Percentiles rank a stretch among this genome's conserved stretches.
These are phyloP conservation scores for Schoenoplectus triqueter DNA, from an alignment of 202 grass and related monocot species.

Conservation along the genomic window DNA sequence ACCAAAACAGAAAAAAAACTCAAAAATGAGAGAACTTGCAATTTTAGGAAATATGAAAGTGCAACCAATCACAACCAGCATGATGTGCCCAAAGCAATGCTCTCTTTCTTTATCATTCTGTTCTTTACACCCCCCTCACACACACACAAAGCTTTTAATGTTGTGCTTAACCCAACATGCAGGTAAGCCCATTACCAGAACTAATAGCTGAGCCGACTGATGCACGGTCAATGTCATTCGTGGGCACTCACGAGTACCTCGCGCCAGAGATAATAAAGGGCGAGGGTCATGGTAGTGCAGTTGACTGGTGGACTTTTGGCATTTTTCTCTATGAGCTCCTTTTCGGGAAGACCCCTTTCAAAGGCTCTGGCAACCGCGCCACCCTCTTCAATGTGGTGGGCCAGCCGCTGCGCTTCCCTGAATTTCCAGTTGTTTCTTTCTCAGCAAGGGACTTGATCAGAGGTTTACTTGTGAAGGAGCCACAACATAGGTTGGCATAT, in stretches of 20 bases:
- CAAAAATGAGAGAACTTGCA: neutral
- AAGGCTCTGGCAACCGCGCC: constrained; percentile 70
- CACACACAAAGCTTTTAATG: neutral
- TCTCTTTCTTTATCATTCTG: neutral
- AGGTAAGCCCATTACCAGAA: constrained; percentile 69
- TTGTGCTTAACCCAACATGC: neutral
- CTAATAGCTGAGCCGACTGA: constrained; percentile 89
- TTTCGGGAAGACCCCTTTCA: constrained; percentile 90
- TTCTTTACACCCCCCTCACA: neutral
- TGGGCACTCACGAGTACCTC: constrained; percentile 89
- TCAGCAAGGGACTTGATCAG: constrained; percentile 72
- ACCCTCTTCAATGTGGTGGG: constrained; percentile 90
- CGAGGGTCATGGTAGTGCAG: constrained; percentile 82
- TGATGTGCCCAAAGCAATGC: no score
- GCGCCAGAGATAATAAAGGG: constrained; percentile 94
- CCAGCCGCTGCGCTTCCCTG: constrained; percentile 66
- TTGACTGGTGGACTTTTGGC: constrained; percentile 96
- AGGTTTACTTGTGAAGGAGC: constrained; percentile 83
- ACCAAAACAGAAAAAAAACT: neutral
- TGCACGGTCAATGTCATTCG: constrained; percentile 89
- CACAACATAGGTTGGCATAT: constrained; percentile 62
- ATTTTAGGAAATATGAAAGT: neutral
- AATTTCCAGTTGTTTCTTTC: constrained; percentile 77
- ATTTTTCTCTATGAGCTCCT: constrained; percentile 93
- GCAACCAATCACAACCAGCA: neutral